Base-by-base conservation (phyloP, 148 eudicot species). In the Tetragonia tetragonoides region DNA sequence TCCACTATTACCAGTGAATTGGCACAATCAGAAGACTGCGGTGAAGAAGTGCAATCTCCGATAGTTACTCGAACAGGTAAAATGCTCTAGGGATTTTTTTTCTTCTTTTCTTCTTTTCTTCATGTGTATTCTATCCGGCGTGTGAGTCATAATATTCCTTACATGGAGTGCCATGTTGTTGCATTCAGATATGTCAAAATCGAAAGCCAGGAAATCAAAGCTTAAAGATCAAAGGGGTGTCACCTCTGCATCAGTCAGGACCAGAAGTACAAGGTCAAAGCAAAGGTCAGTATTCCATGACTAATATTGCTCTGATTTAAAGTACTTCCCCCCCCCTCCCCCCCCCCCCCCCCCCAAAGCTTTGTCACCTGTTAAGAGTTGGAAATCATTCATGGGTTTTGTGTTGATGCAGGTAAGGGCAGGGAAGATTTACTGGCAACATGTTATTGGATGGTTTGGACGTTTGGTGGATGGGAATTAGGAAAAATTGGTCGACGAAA, bases 1-100 rank as follows among this genome's bases (percentile, higher is more conserved):
- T 87, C 92, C 41, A 80, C 79, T 66, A 68, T 84, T 75, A 80
- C 91, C 57, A 86, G 91, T 84, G 90, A 86, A 80, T 75, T 78
- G 74, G 81, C 89, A 65, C 88, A 92, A 41, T 46, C 42, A 34
- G 88, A 81, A 66, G 60, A 75, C 47, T 57, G 72, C 76, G 85
- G 80, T 37, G 84, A 85, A 62, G 95, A 92, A 87, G 87, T 89
- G 66, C 87, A 81, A 74, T 89, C 98, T 3, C 84, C 93, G 16
- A 73, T 60, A 39, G 65, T 73, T 75, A 59, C 39, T 78, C 72
- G 38, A n/a, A 84, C 75, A 89, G 93, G 97, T 92, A 80, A 23
- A 41, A 67, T 59, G 21, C 28, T 40, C 10, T 39, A 66, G 34
- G 28, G 61, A 6, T 16, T 24, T 10, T 39, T 46, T 10, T 44